These are phyloP conservation scores for Taphrina wiesneri DNA, from an alignment of 1,139 yeast genomes.

Conservation along the genomic window DNA sequence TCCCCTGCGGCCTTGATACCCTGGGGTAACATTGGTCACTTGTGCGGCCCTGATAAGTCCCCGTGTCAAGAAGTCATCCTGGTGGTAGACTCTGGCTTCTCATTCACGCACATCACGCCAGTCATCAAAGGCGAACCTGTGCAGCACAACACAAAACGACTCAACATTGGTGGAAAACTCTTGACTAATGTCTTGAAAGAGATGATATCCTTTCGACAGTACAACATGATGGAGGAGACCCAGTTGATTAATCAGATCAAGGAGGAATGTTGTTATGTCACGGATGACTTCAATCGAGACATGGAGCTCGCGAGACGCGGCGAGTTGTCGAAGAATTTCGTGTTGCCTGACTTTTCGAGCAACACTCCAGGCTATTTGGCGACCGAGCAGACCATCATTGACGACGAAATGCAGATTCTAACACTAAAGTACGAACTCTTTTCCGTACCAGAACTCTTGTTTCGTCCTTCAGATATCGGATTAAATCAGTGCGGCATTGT, in stretches of 20 bases:
- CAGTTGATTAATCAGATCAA: constrained; percentile 80
- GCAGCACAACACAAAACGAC: constrained; percentile 73
- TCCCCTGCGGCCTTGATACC: constrained; percentile 71
- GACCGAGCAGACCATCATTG: constrained; percentile 48
- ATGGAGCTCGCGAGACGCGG: constrained; percentile 46
- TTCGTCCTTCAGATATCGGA: constrained; percentile 83
- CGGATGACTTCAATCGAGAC: constrained; percentile 63
- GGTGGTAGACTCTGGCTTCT: constrained; percentile 85
- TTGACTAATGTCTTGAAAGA: constrained; percentile 82
- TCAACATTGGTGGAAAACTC: constrained; percentile 81
- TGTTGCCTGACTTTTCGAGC: constrained; percentile 69
- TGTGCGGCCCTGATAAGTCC: not conserved
- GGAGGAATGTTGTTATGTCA: constrained; percentile 74
- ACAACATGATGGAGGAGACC: constrained; percentile 91
- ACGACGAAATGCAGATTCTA: constrained; percentile 54
- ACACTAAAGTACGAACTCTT: constrained; percentile 79
- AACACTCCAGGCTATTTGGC: constrained; percentile 52
- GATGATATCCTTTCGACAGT: constrained; percentile 83
- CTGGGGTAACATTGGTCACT: constrained; percentile 50
- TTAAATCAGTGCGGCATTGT: constrained; percentile 69
- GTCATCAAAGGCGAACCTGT: constrained; percentile 74
- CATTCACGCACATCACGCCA: constrained; percentile 85
- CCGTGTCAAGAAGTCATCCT: constrained; percentile 59
- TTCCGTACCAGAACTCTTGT: constrained; percentile 79
- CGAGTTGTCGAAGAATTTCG: constrained; percentile 55